Evolutionary conservation across 768 basidiomycete genomes (phyloP).

Genomic region (Lactarius akahatsu): DNA sequence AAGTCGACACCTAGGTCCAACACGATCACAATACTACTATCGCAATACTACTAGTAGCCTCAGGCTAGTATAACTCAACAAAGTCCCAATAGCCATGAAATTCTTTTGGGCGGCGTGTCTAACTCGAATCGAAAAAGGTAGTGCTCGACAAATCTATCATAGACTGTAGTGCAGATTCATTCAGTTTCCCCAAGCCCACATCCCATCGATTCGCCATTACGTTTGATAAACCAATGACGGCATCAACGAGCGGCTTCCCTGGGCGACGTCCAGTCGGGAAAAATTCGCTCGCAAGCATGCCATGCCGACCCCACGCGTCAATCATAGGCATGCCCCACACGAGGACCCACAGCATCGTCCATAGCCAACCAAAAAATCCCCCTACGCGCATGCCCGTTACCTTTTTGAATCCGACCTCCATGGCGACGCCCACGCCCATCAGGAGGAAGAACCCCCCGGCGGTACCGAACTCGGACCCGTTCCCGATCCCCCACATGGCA

Average conservation of each 20-base stretch:
- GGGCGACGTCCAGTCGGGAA: neutral
- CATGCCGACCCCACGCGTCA: slow-evolving; percentile 15
- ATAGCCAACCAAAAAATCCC: slow-evolving; percentile 51
- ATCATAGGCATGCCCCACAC: neutral
- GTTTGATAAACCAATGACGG: neutral
- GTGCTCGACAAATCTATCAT: no score
- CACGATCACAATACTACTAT: no score
- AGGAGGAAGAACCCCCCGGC: slow-evolving; percentile 53
- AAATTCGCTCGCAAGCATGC: slow-evolving; percentile 14
- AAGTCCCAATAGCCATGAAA: no score
- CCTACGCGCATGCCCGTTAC: slow-evolving; percentile 46
- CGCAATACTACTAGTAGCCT: no score
- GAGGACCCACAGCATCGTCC: slow-evolving; percentile 41
- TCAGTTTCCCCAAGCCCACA: no score
- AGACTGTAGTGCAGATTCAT: no score
- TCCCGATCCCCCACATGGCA: slow-evolving; percentile 58
- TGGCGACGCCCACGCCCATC: slow-evolving; percentile 32
- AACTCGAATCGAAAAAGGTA: no score
- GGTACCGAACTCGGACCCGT: slow-evolving; percentile 49
- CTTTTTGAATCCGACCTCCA: slow-evolving; percentile 49
- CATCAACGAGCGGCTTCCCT: neutral
- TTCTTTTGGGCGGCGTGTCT: no score
- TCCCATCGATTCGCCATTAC: neutral
- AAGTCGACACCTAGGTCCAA: no score
- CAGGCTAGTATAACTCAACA: no score